These are phyloP conservation scores for Epichloe gansuensis DNA, from an alignment of 2,329 filamentous ascomycete genomes.

Conservation along the genomic window DNA sequence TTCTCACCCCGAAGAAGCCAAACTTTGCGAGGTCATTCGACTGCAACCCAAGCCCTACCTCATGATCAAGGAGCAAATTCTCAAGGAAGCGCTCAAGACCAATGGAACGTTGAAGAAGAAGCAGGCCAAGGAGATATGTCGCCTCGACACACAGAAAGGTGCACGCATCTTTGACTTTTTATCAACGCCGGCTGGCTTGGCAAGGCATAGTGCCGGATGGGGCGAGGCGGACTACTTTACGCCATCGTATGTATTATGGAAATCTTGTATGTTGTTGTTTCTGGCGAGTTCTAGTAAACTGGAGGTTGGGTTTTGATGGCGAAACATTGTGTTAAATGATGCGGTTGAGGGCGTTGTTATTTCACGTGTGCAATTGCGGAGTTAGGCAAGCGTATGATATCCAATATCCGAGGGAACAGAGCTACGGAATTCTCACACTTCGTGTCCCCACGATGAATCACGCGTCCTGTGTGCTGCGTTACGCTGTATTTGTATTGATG, in stretches of 20 bases:
- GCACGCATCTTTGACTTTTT: conserved; percentile 90
- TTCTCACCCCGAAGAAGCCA: conserved; percentile 76
- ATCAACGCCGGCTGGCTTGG: conserved; percentile 86
- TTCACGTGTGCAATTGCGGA: background rate
- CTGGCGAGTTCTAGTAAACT: background rate
- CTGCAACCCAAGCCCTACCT: conserved; percentile 91
- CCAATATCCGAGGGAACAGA: background rate
- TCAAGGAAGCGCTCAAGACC: conserved; percentile 80
- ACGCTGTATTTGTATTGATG: too few relatives aligned
- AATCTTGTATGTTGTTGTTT: background rate
- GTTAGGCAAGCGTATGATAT: conserved; percentile 3
- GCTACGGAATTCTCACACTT: background rate
- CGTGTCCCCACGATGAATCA: background rate
- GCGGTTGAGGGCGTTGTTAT: background rate
- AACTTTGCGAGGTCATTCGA: conserved; percentile 73
- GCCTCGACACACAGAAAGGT: conserved; percentile 74
- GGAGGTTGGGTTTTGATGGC: background rate
- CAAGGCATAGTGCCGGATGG: conserved; percentile 46
- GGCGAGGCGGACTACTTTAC: background rate
- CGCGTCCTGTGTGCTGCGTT: background rate
- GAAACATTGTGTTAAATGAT: background rate
- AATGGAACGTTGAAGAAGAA: conserved; percentile 90
- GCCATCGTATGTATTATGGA: too few relatives aligned
- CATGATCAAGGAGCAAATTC: conserved; percentile 84
- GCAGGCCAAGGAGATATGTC: conserved; percentile 73